These are phyloP conservation scores for Primulina tabacum DNA, from an alignment of 257 asterid species.

Conservation along the genomic window DNA sequence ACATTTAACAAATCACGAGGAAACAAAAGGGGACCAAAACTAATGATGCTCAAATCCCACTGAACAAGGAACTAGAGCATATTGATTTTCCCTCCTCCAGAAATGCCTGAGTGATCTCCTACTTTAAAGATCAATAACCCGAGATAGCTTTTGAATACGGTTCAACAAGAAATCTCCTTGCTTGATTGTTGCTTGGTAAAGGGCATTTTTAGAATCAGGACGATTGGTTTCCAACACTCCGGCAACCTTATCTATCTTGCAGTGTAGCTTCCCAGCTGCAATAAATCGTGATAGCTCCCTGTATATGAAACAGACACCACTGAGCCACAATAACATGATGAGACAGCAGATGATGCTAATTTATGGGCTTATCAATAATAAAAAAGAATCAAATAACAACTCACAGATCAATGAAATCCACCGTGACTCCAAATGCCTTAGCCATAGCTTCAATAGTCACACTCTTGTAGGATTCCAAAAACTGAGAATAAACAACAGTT, in stretches of 20 bases:
- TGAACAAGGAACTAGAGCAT: neutral
- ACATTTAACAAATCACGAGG: neutral
- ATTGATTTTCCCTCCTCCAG: neutral
- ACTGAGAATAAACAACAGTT: slow-evolving; percentile 79
- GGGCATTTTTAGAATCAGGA: slow-evolving; percentile 91
- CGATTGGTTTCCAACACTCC: slow-evolving; percentile 88
- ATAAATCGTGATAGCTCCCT: slow-evolving; percentile 81
- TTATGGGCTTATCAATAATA: neutral
- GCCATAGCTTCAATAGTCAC: slow-evolving; percentile 86
- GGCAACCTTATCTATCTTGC: slow-evolving; percentile 85
- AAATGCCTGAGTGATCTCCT: neutral
- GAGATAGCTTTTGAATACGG: slow-evolving; percentile 90
- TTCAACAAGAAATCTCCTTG: slow-evolving; percentile 92
- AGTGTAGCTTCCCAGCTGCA: slow-evolving; percentile 79
- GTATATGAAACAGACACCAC: slow-evolving; percentile 11
- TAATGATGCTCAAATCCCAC: neutral
- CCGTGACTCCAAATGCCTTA: slow-evolving; percentile 71
- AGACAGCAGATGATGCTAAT: neutral
- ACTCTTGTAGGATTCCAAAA: slow-evolving; percentile 78
- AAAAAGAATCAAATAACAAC: slow-evolving; percentile 18
- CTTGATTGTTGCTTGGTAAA: slow-evolving; percentile 86
- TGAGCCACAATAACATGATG: slow-evolving; percentile 7
- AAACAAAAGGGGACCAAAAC: neutral
- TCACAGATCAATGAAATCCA: slow-evolving; percentile 70
- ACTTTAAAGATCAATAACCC: slow-evolving; percentile 79